Conservation (phyloP, 2,329 filamentous ascomycete genomes). For the Cryphonectria radicalis region DNA sequence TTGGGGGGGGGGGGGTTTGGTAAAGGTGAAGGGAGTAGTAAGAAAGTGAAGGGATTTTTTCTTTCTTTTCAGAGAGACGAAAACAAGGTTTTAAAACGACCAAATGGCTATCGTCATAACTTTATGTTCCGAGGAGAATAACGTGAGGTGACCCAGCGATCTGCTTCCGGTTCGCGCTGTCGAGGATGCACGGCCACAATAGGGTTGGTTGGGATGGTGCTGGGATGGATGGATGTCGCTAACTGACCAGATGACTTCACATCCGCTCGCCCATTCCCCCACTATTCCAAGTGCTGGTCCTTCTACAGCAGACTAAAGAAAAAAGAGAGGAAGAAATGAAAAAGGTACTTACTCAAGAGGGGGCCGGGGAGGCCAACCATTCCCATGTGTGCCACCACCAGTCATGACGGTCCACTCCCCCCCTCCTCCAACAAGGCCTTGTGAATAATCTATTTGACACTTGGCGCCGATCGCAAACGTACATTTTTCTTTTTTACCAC, state of each 20-base stretch:
- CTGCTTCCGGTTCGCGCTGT: conserved; percentile 4
- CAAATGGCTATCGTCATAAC: background rate
- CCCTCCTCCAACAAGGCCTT: background rate
- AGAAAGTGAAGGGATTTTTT: background rate
- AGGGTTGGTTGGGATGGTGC: background rate
- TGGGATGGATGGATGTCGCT: background rate
- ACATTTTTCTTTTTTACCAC: background rate
- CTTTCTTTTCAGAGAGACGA: background rate
- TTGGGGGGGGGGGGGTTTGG: background rate
- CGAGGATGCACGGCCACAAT: background rate
- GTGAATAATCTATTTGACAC: background rate
- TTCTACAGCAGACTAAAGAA: background rate
- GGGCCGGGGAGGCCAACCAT: conserved; percentile 6
- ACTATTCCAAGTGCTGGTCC: background rate
- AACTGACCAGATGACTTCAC: conserved; percentile 2
- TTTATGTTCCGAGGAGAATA: background rate
- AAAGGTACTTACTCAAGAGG: background rate
- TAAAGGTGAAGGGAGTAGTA: background rate
- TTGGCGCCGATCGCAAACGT: conserved; percentile 1
- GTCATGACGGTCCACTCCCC: background rate
- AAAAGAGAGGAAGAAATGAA: background rate
- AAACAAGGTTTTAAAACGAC: conserved; percentile 5
- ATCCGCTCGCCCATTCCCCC: background rate
- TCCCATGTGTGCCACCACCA: background rate
- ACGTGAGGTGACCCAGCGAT: conserved; percentile 9